phyloP scores from a whole-genome alignment of 257 asterid genomes.

The Verbascum thapsus region DNA sequence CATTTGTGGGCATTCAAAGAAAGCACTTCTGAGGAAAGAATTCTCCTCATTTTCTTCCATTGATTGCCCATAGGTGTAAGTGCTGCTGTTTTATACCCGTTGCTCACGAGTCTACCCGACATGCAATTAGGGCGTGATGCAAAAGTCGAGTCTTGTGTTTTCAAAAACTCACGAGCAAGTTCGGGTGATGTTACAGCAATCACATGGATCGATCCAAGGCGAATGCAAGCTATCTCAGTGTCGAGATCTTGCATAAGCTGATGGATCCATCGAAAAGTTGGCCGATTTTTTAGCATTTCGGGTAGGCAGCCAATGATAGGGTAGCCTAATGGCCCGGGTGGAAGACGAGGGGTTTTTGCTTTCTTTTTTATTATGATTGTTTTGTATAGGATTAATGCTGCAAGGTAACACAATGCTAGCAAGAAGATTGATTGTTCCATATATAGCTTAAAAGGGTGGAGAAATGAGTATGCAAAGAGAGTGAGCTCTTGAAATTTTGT shows the following conservation, averaged over 20 bases:
- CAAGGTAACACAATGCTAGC: too few relatives aligned
- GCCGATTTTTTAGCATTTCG: too few relatives aligned
- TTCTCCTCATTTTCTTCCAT: slow-evolving; percentile 34
- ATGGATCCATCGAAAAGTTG: too few relatives aligned
- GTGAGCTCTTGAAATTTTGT: too few relatives aligned
- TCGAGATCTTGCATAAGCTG: too few relatives aligned
- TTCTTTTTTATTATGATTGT: too few relatives aligned
- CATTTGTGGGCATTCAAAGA: slow-evolving; percentile 14
- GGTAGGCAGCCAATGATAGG: too few relatives aligned
- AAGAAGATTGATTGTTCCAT: too few relatives aligned
- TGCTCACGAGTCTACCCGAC: neutral
- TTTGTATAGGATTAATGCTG: too few relatives aligned
- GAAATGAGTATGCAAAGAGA: too few relatives aligned
- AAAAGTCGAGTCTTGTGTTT: slow-evolving; percentile 23
- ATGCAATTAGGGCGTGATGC: slow-evolving; percentile 23
- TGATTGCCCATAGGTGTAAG: slow-evolving; percentile 23
- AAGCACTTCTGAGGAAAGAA: slow-evolving; percentile 10
- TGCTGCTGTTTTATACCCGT: neutral
- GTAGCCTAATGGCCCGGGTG: too few relatives aligned
- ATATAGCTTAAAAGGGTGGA: too few relatives aligned
- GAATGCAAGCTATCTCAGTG: slow-evolving; percentile 34
- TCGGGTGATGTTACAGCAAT: slow-evolving; percentile 35
- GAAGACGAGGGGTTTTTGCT: slow-evolving; percentile 21
- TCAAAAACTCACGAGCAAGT: slow-evolving; percentile 36
- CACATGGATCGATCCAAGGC: neutral